Evolutionary conservation across 225 moss, liverwort and hornwort species (phyloP).

Genomic region (Polytrichum commune): DNA sequence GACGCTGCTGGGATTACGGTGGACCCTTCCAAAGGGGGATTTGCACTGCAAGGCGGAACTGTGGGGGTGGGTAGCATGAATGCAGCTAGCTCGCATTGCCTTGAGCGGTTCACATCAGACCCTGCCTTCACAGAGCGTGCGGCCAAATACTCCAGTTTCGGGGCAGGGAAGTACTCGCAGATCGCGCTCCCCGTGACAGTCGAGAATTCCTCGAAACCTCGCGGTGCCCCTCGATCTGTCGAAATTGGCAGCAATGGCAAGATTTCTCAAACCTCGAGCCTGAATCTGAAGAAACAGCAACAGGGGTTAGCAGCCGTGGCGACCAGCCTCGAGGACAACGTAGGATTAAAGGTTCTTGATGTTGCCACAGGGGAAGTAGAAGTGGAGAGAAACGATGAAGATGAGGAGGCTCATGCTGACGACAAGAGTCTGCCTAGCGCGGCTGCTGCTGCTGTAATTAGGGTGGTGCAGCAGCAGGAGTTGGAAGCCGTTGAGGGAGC

Average conservation of each 20-base stretch:
- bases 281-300: conserved; percentile 18
- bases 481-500: conserved; percentile 58
- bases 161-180: conserved; percentile 30
- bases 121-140: conserved; percentile 89
- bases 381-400: no score
- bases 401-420: conserved; percentile 2
- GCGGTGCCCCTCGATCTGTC: conserved; percentile 20
- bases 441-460: conserved; percentile 9
- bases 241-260: conserved; percentile 23
- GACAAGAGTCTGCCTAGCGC: conserved; percentile 2
- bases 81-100: conserved; percentile 25
- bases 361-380: background rate
- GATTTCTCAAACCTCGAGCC: conserved; percentile 17
- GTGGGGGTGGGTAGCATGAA: conserved; percentile 1
- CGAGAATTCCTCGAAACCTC: conserved; percentile 22
- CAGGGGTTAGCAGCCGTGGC: conserved; percentile 1
- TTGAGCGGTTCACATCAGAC: conserved; percentile 61
- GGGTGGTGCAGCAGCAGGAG: conserved; percentile 15
- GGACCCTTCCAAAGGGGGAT: conserved; percentile 44
- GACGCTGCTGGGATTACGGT: conserved; percentile 30
- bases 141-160: conserved; percentile 73
- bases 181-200: conserved; percentile 33
- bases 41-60: conserved; percentile 35
- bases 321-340: conserved; percentile 1
- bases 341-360: background rate